A percentile compares a stretch with the other conserved stretches of the same genome.
Evolutionary conservation across 73 alveolate species (phyloP).

Genomic region (Tetrahymena thermophila): DNA sequence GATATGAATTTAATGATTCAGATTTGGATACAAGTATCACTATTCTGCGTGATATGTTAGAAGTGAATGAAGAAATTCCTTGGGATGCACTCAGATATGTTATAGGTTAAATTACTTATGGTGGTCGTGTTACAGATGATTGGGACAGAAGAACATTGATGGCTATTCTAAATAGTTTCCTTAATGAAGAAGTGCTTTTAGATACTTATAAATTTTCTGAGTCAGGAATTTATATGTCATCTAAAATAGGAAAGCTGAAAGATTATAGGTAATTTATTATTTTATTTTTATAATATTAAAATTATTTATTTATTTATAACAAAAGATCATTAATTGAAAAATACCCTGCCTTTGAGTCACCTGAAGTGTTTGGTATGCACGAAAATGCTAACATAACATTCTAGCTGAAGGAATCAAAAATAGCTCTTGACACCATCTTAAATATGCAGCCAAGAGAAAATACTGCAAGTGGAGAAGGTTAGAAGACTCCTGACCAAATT

Average conservation of each 20-base stretch:
- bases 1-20: conserved; percentile 94
- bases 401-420: conserved; percentile 16
- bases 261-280: neutral
- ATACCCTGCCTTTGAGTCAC: conserved; percentile 87
- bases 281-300: neutral
- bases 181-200: conserved; percentile 75
- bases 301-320: conserved; percentile 1
- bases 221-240: conserved; percentile 51
- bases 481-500: conserved; percentile 28
- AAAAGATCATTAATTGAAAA: conserved; percentile 51
- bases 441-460: conserved; percentile 30
- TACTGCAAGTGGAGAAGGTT: neutral
- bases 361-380: conserved; percentile 95
- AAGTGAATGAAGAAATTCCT: conserved; percentile 84
- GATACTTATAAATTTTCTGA: conserved; percentile 59
- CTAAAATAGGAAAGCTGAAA: conserved; percentile 38
- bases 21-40: conserved; percentile 90
- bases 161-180: conserved; percentile 72
- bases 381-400: conserved; percentile 95
- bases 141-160: conserved; percentile 89
- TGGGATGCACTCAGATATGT: conserved; percentile 86
- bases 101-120: conserved; percentile 94
- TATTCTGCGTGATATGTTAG: conserved; percentile 73
- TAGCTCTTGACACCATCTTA: conserved; percentile 5
- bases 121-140: conserved; percentile 97